Evolutionary conservation across 768 basidiomycete genomes (phyloP), one percentile per base, ranked within the genome.

Genomic region (Boletus reticuloceps): DNA sequence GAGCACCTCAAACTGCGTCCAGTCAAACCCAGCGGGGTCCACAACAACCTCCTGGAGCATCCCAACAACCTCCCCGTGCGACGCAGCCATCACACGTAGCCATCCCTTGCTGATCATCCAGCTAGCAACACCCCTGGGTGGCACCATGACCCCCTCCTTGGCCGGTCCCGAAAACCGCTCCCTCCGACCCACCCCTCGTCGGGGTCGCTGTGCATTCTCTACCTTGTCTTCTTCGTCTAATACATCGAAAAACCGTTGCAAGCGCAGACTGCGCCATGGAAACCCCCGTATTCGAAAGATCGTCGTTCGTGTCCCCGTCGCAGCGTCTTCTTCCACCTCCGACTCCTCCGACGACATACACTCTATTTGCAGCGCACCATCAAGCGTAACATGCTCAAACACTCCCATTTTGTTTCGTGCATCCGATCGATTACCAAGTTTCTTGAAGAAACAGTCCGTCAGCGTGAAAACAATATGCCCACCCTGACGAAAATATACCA

Each of bases 341-440:
- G 88, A 89, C 66, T 91, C 89, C 59, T 91, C 89, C 31, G 84
- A 86, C 27, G 89, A 91, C 84, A 90, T 88, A 69, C 88, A 90
- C 45, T 90, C 89, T 19, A 82, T 57, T 56, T 86, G 83, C 53
- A 91, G 69, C 14, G 89, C 88, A 14, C 82, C 82, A 62, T 89
- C 86, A 63, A 90, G 90, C 14, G 74, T 77, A 25, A 82, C 74
- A 67, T 89, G 83, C 51, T 82, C 78, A 55, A 88, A 85, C 0
- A 64, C 71, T 25, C 70, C 70, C 25, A 82, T 68, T 51, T 77
- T 81, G 59, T 82, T 73, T 22, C 89, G 79, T 27, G 81, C 76
- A 27, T 82, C 83, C 10, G 80, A 77, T 20, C 89, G 87, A 68
- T 80, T 82, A 51, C 69, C 78, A 41, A 90, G 79, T 78, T 91